phyloP scores from a whole-genome alignment of 1,139 yeast species.

The Scheffersomyces quercinus region DNA sequence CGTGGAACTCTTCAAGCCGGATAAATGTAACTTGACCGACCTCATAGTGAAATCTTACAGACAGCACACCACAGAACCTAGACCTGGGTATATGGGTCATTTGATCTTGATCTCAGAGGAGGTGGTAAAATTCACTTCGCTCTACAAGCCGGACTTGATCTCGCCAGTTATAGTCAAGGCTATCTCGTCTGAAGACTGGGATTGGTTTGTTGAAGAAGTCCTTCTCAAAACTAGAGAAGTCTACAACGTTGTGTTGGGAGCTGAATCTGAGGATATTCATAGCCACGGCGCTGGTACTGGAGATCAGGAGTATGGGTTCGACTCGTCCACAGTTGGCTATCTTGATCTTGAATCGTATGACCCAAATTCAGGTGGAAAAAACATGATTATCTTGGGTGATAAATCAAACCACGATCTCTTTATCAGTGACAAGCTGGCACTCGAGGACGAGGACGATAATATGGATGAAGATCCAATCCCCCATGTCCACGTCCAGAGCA shows the following conservation, averaged over 20 bases:
- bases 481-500: conserved; percentile 20
- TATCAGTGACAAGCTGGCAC: conserved; percentile 15
- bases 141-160: conserved; percentile 50
- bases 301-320: conserved; percentile 26
- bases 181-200: conserved; percentile 41
- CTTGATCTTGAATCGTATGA: conserved; percentile 36
- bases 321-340: conserved; percentile 36
- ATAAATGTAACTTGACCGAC: conserved; percentile 33
- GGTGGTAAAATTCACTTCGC: conserved; percentile 49
- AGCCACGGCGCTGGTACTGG: conserved; percentile 9
- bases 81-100: conserved; percentile 53
- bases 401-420: conserved; percentile 36
- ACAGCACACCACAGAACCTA: conserved; percentile 22
- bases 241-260: conserved; percentile 48
- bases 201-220: conserved; percentile 46
- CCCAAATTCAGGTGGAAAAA: conserved; percentile 13
- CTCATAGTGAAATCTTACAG: conserved; percentile 35
- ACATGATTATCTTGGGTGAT: conserved; percentile 36
- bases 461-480: conserved; percentile 19
- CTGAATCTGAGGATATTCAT: conserved; percentile 26
- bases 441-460: conserved; percentile 16
- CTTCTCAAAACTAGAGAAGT: conserved; percentile 47
- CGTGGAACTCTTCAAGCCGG: conserved; percentile 39
- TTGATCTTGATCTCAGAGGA: conserved; percentile 49
- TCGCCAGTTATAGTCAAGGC: conserved; percentile 45